These are phyloP conservation scores for Phoma sp. DNA, from an alignment of 2,329 filamentous ascomycete species.

Conservation along the genomic window DNA sequence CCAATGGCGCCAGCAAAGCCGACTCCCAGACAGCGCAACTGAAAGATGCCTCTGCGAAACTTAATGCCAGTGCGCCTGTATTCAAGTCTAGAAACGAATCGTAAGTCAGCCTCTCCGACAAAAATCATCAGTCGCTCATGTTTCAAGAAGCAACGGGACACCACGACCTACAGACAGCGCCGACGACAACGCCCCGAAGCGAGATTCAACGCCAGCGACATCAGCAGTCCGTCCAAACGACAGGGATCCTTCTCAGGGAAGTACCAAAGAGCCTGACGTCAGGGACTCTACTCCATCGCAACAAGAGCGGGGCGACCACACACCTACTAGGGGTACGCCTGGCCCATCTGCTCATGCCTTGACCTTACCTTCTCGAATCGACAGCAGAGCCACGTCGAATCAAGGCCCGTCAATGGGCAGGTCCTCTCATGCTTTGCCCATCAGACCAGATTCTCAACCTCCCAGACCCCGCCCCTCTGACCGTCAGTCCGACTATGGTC, in stretches of 20 bases:
- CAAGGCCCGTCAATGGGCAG: constrained; percentile 36
- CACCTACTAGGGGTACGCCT: constrained; percentile 12
- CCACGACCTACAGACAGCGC: constrained; percentile 21
- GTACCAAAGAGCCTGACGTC: constrained; percentile 17
- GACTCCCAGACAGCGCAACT: constrained; percentile 52
- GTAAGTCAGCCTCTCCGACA: constrained; percentile 29
- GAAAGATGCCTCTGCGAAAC: constrained; percentile 47
- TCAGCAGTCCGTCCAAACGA: constrained; percentile 28
- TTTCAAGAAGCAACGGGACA: constrained; percentile 40
- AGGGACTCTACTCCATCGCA: constrained; percentile 23
- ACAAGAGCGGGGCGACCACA: constrained; percentile 21
- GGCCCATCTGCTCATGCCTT: constrained; percentile 25
- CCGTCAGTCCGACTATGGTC: constrained; percentile 33
- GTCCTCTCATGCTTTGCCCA: constrained; percentile 58
- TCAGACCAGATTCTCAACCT: constrained; percentile 64
- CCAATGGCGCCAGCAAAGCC: constrained; percentile 41
- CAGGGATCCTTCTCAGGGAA: constrained; percentile 19
- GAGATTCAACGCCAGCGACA: constrained; percentile 21
- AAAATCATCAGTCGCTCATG: constrained; percentile 16
- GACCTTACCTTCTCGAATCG: constrained; percentile 38
- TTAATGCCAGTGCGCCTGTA: constrained; percentile 65
- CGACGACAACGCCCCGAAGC: constrained; percentile 24
- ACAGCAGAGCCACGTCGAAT: constrained; percentile 37
- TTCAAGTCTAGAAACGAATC: constrained; percentile 63
- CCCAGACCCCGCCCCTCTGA: constrained; percentile 49